Conservation (phyloP, 169 alveolate species). For the Cryptosporidium bovis region DNA sequence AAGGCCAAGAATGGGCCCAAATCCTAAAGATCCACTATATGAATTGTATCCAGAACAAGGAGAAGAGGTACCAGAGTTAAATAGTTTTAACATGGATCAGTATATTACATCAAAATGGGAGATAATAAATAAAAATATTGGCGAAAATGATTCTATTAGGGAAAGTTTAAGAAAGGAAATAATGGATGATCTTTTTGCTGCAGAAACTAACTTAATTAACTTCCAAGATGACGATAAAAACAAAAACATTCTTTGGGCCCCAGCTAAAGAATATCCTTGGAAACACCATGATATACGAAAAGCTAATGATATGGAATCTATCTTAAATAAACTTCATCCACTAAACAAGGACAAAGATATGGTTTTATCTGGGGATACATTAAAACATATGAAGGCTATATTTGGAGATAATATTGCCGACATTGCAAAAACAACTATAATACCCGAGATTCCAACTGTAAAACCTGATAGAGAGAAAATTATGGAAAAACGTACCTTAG, state of each 20-base stretch:
- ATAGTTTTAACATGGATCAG: constrained; percentile 57
- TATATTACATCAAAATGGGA: constrained; percentile 71
- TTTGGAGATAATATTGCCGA: constrained; percentile 61
- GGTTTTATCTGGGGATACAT: constrained; percentile 31
- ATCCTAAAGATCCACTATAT: constrained; percentile 53
- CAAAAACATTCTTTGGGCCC: constrained; percentile 39
- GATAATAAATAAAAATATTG: constrained; percentile 21
- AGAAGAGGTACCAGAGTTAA: constrained; percentile 58
- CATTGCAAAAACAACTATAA: constrained; percentile 21
- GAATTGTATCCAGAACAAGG: constrained; percentile 74
- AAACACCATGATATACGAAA: constrained; percentile 2
- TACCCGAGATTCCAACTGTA: constrained; percentile 17
- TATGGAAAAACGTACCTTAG: not conserved
- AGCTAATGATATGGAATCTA: not conserved
- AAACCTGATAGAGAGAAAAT: not conserved
- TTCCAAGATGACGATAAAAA: not conserved
- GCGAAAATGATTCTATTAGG: constrained; percentile 8
- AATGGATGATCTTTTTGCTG: constrained; percentile 36
- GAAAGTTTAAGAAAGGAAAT: constrained; percentile 25
- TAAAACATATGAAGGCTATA: constrained; percentile 59
- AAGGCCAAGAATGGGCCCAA: constrained; percentile 59
- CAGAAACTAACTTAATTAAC: constrained; percentile 45
- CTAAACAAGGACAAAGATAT: not conserved
- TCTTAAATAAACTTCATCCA: not conserved
- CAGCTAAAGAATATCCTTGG: constrained; percentile 57